Evolutionary conservation across 2,329 filamentous ascomycete species (phyloP).

Genomic region (Periconia macrospinosa): DNA sequence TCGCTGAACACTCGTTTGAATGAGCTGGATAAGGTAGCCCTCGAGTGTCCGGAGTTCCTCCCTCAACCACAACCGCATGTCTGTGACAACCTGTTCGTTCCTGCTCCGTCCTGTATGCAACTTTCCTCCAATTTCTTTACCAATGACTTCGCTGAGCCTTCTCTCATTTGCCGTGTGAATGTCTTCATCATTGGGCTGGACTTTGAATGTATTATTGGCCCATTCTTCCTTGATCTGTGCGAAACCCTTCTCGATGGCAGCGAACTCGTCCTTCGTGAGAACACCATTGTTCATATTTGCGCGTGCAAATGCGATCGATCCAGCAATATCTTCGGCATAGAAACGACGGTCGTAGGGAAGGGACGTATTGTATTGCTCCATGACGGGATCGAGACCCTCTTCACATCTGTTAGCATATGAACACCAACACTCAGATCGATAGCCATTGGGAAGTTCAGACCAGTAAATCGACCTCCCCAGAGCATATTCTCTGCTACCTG

Average conservation of each 20-base stretch:
- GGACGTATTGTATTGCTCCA: slow-evolving; percentile 82
- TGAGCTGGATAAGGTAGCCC: slow-evolving; percentile 65
- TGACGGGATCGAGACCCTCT: slow-evolving; percentile 83
- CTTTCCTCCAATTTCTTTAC: slow-evolving; percentile 82
- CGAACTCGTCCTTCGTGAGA: slow-evolving; percentile 72
- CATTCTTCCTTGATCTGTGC: slow-evolving; percentile 57
- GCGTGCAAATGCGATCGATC: slow-evolving; percentile 78
- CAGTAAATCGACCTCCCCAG: slow-evolving; percentile 42
- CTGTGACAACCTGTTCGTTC: slow-evolving; percentile 88
- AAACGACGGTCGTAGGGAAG: slow-evolving; percentile 78
- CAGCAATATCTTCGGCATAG: slow-evolving; percentile 78
- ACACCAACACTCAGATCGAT: neutral
- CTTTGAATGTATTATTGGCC: slow-evolving; percentile 50
- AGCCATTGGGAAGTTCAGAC: slow-evolving; percentile 21
- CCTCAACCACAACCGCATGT: slow-evolving; percentile 87
- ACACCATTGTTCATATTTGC: slow-evolving; percentile 78
- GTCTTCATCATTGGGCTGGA: slow-evolving; percentile 55
- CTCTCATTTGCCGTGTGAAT: slow-evolving; percentile 60
- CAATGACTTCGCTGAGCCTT: slow-evolving; percentile 75
- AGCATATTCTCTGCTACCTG: slow-evolving; percentile 44
- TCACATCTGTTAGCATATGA: slow-evolving; percentile 5
- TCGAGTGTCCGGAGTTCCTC: slow-evolving; percentile 74
- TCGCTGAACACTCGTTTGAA: slow-evolving; percentile 68
- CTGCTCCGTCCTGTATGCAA: slow-evolving; percentile 84
- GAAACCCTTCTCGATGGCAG: slow-evolving; percentile 72